phyloP scores from a whole-genome alignment of 805 yeast species.

The Teunomyces aglyptinius region DNA sequence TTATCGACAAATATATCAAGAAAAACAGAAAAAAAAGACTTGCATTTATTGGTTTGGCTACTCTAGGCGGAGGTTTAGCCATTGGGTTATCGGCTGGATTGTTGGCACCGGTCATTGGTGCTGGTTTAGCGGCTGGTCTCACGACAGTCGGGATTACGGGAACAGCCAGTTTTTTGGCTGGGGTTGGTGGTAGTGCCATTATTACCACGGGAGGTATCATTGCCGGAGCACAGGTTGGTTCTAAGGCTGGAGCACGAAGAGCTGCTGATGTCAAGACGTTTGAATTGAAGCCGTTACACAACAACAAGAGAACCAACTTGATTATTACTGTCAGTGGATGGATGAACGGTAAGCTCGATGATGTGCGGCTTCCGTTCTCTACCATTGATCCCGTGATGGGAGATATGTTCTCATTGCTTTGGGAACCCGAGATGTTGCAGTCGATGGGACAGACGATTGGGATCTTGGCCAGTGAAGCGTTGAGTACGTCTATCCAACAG shows the following conservation, averaged over 20 bases:
- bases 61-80: conserved; percentile 92
- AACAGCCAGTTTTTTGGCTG: conserved; percentile 89
- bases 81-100: conserved; percentile 94
- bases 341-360: conserved; percentile 96
- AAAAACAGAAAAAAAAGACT: conserved; percentile 63
- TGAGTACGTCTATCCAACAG: conserved; percentile 92
- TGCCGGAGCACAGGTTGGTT: conserved; percentile 87
- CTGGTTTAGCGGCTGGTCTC: conserved; percentile 96
- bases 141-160: conserved; percentile 94
- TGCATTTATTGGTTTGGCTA: conserved; percentile 90
- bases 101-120: conserved; percentile 96
- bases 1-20: conserved; percentile 70
- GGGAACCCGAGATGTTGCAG: conserved; percentile 98
- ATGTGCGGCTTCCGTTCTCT: conserved; percentile 91
- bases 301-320: conserved; percentile 82
- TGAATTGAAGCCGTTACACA: conserved; percentile 89
- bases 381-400: conserved; percentile 99
- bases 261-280: conserved; percentile 92
- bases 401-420: conserved; percentile 81
- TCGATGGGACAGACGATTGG: conserved; percentile 95
- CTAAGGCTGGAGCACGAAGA: conserved; percentile 78
- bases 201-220: conserved; percentile 91
- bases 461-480: conserved; percentile 89
- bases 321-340: conserved; percentile 93
- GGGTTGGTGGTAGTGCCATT: conserved; percentile 93